Base-by-base conservation (phyloP, 768 basidiomycete species). In the Auricularia cornea region DNA sequence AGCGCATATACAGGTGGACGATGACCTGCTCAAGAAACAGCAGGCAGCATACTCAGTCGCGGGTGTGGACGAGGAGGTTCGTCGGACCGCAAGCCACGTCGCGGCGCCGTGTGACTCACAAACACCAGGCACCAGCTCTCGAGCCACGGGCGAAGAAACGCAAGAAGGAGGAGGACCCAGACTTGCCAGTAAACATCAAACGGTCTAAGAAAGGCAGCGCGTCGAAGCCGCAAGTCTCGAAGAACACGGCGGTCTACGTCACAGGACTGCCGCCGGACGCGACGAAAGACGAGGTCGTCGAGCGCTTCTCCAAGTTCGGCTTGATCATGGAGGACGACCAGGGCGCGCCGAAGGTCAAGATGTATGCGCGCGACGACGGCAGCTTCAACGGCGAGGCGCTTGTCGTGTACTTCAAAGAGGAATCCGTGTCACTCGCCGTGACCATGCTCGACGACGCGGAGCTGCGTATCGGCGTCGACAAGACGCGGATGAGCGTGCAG, bases 381-480 rank as follows among this genome's bases (percentile, higher is more conserved):
- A 72, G 82, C 29, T 97, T 98, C 75, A 97, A 84, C 68, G 96
- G 97, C 41, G 96, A 98, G 68, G 96, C 94, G 2, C 76, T 98
- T 67, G 88, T 99, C 63, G 94, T 98, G 35, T 99, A 91, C 75
- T 96, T 98, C 81, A 97, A 97, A 74, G 94, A 96, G 72, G 95
- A 94, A 65, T 92, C 90, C n/a, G 97, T 98, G 23, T 75, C 78
- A 3, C 79, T 98, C 61, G 96, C 95, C 10, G 71, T 91, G 65
- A 89, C 81, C 67, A 79, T 98, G 61, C 78, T 98, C 65, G 95
- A 98, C 72, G 96, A 98, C 64, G 92, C 92, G 2, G 94, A 97
- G 72, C 77, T 99, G 65, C 79, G 93, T 63, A 69, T 96, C 28
- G 96, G 95, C 2, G 89, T 90, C 54, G 75, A 88, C 6, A 81